Evolutionary conservation across 768 basidiomycete genomes (phyloP).

Genomic region (Podaxis sp.): DNA sequence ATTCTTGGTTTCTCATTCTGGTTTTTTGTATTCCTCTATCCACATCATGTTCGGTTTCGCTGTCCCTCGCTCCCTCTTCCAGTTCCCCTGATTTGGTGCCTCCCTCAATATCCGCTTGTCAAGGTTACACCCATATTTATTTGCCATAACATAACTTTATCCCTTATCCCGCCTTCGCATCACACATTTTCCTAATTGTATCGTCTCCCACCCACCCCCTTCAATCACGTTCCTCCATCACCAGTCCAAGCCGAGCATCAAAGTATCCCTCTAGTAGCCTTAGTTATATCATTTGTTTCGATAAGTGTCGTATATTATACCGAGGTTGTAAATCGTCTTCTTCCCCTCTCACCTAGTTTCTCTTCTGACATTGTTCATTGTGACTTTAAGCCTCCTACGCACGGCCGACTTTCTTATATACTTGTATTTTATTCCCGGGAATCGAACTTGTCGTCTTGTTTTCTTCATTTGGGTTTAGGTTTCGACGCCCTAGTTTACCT

Average conservation of each 20-base stretch:
- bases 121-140: constrained; percentile 12
- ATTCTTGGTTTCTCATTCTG: neutral
- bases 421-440: constrained; percentile 14
- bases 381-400: neutral
- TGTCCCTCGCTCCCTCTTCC: neutral
- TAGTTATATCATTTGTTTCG: constrained; percentile 13
- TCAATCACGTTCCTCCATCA: constrained; percentile 1
- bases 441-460: constrained; percentile 3
- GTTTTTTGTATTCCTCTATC: neutral
- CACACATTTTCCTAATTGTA: constrained; percentile 7
- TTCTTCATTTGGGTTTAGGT: constrained; percentile 2
- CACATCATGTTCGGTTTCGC: neutral
- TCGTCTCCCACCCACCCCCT: neutral
- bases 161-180: constrained; percentile 5
- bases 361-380: neutral
- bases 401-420: neutral
- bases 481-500: neutral
- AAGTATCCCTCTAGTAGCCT: constrained; percentile 10
- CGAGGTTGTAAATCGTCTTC: constrained; percentile 2
- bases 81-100: constrained; percentile 1
- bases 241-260: neutral
- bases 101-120: neutral
- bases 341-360: neutral
- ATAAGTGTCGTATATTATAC: constrained; percentile 14
- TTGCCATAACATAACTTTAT: constrained; percentile 12